Evolutionary conservation across 495 filamentous ascomycete genomes (phyloP), one percentile per base, ranked within the genome.

Genomic region (Hypoxylon trugodes): DNA sequence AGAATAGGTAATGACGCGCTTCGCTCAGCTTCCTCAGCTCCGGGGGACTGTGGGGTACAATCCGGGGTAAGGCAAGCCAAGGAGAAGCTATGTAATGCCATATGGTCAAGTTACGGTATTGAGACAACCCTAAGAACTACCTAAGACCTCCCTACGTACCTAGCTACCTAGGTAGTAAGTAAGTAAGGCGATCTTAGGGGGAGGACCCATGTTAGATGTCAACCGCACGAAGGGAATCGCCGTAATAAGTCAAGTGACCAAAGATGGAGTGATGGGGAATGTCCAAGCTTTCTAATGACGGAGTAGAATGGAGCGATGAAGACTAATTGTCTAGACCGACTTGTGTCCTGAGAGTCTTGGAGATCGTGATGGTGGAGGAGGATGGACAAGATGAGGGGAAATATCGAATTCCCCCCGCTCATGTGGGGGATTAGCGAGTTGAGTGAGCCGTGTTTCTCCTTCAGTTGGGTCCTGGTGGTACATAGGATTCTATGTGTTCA

Each of bases 21-120:
- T 49, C 6, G n/a, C 16, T 59, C 38, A 53, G 54, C 48, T 65
- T 66, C 62, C 62, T 66, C 56, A 51, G 56, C 56, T 51, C 50
- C 56, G 56, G 25, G 56, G 41, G 41, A 46, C 40, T 66, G 57
- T 57, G 63, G 63, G 63, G 63, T 61, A 66, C 12, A 18, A 66
- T 66, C 55, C 36, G 55, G 62, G 62, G 62, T 59, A 65, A 60
- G 49, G 18, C 36, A 55, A 40, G 33, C 21, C 19, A 51, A 12
- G 1, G n/a, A 55, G 6, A 6, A 40, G 61, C 54, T 48, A 65
- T 59, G 61, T 28, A 30, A 24, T 35, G 19, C n/a, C n/a, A n/a
- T n/a, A n/a, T n/a, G n/a, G n/a, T n/a, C n/a, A n/a, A n/a, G n/a
- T n/a, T n/a, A n/a, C n/a, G n/a, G n/a, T n/a, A n/a, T n/a, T n/a